These are phyloP conservation scores for Crassisporium funariophilum DNA, from an alignment of 768 basidiomycete genomes.

Conservation along the genomic window DNA sequence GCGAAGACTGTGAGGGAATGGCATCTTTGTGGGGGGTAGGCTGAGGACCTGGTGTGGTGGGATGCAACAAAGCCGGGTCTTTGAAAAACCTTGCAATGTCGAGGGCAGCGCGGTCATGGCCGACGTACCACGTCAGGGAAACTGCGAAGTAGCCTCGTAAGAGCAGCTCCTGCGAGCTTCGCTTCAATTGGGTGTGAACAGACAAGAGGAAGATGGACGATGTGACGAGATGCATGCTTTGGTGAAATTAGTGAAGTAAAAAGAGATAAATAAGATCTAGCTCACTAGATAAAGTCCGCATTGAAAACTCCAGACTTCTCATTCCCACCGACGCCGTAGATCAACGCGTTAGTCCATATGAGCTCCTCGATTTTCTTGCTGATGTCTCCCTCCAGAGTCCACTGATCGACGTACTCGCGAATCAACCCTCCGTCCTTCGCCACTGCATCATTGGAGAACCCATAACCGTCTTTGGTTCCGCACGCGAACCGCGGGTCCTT, in stretches of 20 bases:
- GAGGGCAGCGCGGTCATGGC: conserved; percentile 51
- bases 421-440: conserved; percentile 37
- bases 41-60: conserved; percentile 19
- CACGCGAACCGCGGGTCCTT: conserved; percentile 9
- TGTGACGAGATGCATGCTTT: conserved; percentile 62
- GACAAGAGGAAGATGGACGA: conserved; percentile 58
- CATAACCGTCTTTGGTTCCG: conserved; percentile 4
- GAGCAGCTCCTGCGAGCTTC: conserved; percentile 42
- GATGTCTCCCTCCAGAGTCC: conserved; percentile 33
- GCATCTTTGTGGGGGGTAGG: conserved; percentile 23
- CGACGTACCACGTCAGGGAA: conserved; percentile 51
- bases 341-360: conserved; percentile 44
- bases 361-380: conserved; percentile 55
- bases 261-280: neutral
- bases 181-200: conserved; percentile 32
- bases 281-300: conserved; percentile 56
- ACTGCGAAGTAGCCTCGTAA: conserved; percentile 54
- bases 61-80: conserved; percentile 21
- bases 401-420: conserved; percentile 26
- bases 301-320: conserved; percentile 30
- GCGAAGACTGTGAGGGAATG: conserved; percentile 28
- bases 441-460: conserved; percentile 6
- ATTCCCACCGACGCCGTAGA: conserved; percentile 43
- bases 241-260: too few species aligned
- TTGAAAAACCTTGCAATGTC: conserved; percentile 51